Evolutionary conservation across 2,329 filamentous ascomycete genomes (phyloP).

Genomic region (Didymella pomorum): DNA sequence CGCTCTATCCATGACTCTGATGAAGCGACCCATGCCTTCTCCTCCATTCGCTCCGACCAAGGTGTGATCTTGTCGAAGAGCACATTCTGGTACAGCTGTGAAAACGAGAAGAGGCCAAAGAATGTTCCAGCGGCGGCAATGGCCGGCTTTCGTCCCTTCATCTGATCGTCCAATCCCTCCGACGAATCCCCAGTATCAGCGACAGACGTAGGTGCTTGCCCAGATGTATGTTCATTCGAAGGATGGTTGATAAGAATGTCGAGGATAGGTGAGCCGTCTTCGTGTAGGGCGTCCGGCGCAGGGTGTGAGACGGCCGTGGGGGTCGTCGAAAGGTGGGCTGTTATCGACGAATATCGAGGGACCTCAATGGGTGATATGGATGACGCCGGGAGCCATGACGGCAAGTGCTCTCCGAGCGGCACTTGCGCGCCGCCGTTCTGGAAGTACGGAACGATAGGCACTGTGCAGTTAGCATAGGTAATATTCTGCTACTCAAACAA

Average conservation of each 20-base stretch:
- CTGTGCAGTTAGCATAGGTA: slow-evolving; percentile 44
- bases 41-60: slow-evolving; percentile 44
- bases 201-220: slow-evolving; percentile 28
- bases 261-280: slow-evolving; percentile 34
- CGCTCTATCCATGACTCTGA: slow-evolving; percentile 51
- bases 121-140: slow-evolving; percentile 48
- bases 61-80: slow-evolving; percentile 46
- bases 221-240: slow-evolving; percentile 34
- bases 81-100: slow-evolving; percentile 48
- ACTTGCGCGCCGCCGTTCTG: slow-evolving; percentile 48
- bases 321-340: slow-evolving; percentile 27
- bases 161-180: slow-evolving; percentile 36
- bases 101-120: slow-evolving; percentile 48
- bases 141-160: slow-evolving; percentile 48
- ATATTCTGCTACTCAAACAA: slow-evolving; percentile 26
- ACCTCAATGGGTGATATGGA: slow-evolving; percentile 34
- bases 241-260: slow-evolving; percentile 38
- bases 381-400: slow-evolving; percentile 34
- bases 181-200: slow-evolving; percentile 25
- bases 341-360: slow-evolving; percentile 38
- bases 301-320: slow-evolving; percentile 24
- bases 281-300: slow-evolving; percentile 42
- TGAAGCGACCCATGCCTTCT: slow-evolving; percentile 47
- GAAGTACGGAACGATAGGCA: slow-evolving; percentile 48
- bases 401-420: slow-evolving; percentile 41